Conservation (phyloP, 192 early-diverging fungal genomes). For the Coemansia sp. region DNA sequence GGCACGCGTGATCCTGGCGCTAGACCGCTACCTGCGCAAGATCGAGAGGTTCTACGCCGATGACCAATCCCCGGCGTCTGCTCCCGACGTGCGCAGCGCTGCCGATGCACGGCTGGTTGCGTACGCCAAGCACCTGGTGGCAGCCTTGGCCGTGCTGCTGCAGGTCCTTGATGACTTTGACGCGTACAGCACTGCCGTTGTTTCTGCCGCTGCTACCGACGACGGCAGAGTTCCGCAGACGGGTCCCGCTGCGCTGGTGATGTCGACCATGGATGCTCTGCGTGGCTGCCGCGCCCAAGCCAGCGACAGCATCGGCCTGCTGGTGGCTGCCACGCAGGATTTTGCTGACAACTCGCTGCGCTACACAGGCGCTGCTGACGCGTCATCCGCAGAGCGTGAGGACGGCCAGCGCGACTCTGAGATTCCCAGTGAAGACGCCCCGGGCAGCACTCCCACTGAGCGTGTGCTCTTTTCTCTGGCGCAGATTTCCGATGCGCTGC, state of each 20-base stretch:
- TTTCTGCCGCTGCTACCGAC: slow-evolving; percentile 23
- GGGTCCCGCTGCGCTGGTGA: slow-evolving; percentile 27
- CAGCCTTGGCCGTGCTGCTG: slow-evolving; percentile 48
- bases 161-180: slow-evolving; percentile 54
- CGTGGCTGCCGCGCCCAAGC: slow-evolving; percentile 32
- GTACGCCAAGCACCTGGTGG: slow-evolving; percentile 50
- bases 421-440: slow-evolving; percentile 24
- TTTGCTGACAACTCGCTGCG: slow-evolving; percentile 41
- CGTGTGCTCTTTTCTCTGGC: slow-evolving; percentile 25
- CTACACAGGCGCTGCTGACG: slow-evolving; percentile 4
- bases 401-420: slow-evolving; percentile 30
- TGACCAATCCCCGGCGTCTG: slow-evolving; percentile 12
- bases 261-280: slow-evolving; percentile 27
- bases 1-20: slow-evolving; percentile 49
- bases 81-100: slow-evolving; percentile 24
- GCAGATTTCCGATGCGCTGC: slow-evolving; percentile 31
- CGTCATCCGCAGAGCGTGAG: slow-evolving; percentile 6
- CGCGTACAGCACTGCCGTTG: slow-evolving; percentile 35
- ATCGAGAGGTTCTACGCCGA: slow-evolving; percentile 45
- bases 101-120: slow-evolving; percentile 44
- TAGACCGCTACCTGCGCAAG: slow-evolving; percentile 52
- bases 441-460: slow-evolving; percentile 11
- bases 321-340: slow-evolving; percentile 49
- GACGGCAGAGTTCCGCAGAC: slow-evolving; percentile 30
- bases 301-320: slow-evolving; percentile 43